These are phyloP conservation scores for Cupressus sempervirens DNA, from an alignment of 75 land plant genomes.

Conservation along the genomic window DNA sequence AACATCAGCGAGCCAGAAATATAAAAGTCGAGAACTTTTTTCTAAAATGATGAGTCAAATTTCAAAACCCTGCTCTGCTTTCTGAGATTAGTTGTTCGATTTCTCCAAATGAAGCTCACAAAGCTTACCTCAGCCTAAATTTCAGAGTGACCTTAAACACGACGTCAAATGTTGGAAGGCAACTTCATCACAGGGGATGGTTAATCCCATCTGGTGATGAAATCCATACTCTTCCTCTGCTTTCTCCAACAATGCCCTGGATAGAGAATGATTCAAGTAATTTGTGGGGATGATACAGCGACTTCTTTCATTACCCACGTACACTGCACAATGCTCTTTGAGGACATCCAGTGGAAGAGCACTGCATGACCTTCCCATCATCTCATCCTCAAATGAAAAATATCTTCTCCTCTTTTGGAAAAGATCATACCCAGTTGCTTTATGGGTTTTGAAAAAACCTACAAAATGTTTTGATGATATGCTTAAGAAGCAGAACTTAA, in stretches of 20 bases:
- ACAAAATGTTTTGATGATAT: background rate
- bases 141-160: background rate
- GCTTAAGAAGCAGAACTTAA: background rate
- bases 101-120: background rate
- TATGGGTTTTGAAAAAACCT: background rate
- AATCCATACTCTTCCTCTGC: constrained; percentile 21
- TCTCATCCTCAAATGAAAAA: constrained; percentile 4
- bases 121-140: background rate
- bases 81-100: background rate
- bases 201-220: constrained; percentile 47
- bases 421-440: background rate
- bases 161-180: constrained; percentile 14
- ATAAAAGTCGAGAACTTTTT: no score
- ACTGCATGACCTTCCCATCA: constrained; percentile 7
- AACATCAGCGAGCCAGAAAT: no score
- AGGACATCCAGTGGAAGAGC: constrained; percentile 51
- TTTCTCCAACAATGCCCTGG: constrained; percentile 27
- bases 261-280: constrained; percentile 39
- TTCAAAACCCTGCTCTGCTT: background rate
- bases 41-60: no score
- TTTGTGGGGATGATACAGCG: constrained; percentile 49
- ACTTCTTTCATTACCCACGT: constrained; percentile 11
- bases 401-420: background rate
- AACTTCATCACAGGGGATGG: constrained; percentile 55
- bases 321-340: constrained; percentile 56